Base-by-base conservation (phyloP, 2,329 filamentous ascomycete genomes). In the Diaporthe sp. region DNA sequence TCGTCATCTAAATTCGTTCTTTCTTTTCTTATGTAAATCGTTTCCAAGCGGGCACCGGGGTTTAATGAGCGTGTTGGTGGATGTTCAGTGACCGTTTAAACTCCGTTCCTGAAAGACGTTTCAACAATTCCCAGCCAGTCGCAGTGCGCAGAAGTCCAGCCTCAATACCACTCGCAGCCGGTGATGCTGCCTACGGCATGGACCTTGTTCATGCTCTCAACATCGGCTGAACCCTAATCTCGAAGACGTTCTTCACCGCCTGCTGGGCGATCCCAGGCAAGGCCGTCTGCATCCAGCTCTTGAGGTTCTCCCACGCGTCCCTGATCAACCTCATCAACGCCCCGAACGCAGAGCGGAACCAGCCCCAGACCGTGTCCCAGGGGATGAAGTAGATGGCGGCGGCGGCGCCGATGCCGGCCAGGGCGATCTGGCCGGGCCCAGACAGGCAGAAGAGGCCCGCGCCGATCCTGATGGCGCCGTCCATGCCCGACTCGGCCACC, bases 251-350 rank as follows among this genome's bases (percentile, higher is more conserved):
- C 51, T 71, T 75, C 17, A 51, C n/a, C 8, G 30, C 25, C 55
- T 35, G 56, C 44, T 50, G 56, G 35, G 25, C 53, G 32, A 74
- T 70, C 7, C 22, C 53, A 2, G 53, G 44, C 37, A 66, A 35
- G 12, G 74, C 53, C 13, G 19, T 30, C 35, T 53, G 27, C 32
- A 71, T 65, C 74, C 74, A 75, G 30, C 58, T 61, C 59, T 75
- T 75, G 17, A 75, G 70, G 32, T 75, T 75, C 71, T 75, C 74
- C 74, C 74, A 75, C 12, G 74, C 74, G 10, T 50, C n/a, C 71
- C 56, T 17, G 32, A 75, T 56, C 68, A 61, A 61, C 12, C 3
- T 58, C 71, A 75, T 19, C 39, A 75, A 22, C 8, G 71, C 58
- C 9, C 74, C 74, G 42, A 75, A 75, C 1, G 72, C 53, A n/a